A percentile compares a stretch with the other conserved stretches of the same genome.
Conservation (phyloP, 345 rosid species). For the Brassica cretica region DNA sequence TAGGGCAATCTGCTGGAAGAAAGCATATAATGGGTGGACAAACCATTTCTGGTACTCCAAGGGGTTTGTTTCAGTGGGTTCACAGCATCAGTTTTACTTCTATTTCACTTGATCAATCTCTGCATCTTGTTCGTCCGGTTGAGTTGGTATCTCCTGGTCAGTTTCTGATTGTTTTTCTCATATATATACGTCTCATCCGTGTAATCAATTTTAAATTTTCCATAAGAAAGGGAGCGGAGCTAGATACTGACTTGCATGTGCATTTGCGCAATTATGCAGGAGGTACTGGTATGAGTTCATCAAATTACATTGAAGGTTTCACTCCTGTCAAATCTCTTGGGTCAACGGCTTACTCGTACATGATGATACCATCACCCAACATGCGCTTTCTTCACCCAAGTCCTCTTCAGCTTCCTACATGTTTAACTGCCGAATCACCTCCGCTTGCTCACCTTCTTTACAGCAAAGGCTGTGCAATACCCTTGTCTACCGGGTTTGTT, state of each 20-base stretch:
- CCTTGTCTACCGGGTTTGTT: slow-evolving; percentile 83
- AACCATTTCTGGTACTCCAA: slow-evolving; percentile 59
- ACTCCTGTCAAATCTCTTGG: slow-evolving; percentile 95
- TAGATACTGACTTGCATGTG: slow-evolving; percentile 12
- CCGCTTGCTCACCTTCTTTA: slow-evolving; percentile 99
- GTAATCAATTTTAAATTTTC: not conserved
- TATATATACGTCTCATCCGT: not conserved
- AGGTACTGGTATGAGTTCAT: slow-evolving; percentile 51
- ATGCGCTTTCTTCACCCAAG: slow-evolving; percentile 93
- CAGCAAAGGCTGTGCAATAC: slow-evolving; percentile 88
- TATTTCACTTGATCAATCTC: slow-evolving; percentile 79
- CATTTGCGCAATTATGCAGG: slow-evolving; percentile 44
- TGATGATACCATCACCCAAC: slow-evolving; percentile 91
- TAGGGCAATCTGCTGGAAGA: slow-evolving; percentile 76
- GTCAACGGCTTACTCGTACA: slow-evolving; percentile 77
- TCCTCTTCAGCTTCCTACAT: slow-evolving; percentile 88
- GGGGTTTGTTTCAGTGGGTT: slow-evolving; percentile 94
- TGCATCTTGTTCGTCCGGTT: slow-evolving; percentile 72
- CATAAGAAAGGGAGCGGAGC: slow-evolving; percentile 2
- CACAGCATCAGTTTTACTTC: slow-evolving; percentile 93
- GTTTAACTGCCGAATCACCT: slow-evolving; percentile 97
- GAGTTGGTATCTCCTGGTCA: slow-evolving; percentile 77
- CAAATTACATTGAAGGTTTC: slow-evolving; percentile 80
- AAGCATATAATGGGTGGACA: slow-evolving; percentile 82
- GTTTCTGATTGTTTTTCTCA: slow-evolving; percentile 28